phyloP scores from a whole-genome alignment of 1,139 yeast genomes.

The Pichiaceae sp. region DNA sequence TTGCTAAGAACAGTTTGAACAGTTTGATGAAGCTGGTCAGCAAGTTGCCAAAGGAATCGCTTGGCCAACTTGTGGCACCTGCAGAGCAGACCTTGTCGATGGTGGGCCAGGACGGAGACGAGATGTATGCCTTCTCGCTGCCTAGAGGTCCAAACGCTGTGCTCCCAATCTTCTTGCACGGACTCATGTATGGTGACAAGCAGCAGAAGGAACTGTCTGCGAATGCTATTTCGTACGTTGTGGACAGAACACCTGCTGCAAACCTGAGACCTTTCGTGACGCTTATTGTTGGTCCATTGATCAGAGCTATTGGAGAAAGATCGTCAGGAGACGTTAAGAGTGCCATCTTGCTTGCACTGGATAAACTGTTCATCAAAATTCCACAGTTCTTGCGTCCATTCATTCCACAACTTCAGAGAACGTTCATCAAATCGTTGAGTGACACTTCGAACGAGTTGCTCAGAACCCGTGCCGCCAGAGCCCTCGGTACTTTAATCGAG shows the following conservation, averaged over 20 bases:
- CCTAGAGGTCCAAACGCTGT: conserved; percentile 87
- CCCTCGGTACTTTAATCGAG: conserved; percentile 78
- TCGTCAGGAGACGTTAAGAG: conserved; percentile 86
- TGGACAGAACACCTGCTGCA: conserved; percentile 77
- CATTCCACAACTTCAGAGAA: conserved; percentile 94
- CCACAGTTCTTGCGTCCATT: conserved; percentile 93
- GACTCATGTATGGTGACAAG: conserved; percentile 85
- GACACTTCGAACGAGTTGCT: conserved; percentile 68
- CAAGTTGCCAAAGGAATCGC: conserved; percentile 63
- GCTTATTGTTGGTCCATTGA: conserved; percentile 91
- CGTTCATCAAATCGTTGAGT: conserved; percentile 84
- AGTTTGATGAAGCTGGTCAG: conserved; percentile 61
- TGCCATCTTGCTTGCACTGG: conserved; percentile 80
- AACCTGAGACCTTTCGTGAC: conserved; percentile 85
- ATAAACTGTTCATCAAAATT: conserved; percentile 67
- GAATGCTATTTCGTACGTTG: conserved; percentile 78
- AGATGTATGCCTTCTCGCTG: conserved; percentile 64
- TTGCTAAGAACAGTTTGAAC: conserved; percentile 63
- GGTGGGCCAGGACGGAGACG: conserved; percentile 58
- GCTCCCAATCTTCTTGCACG: conserved; percentile 88
- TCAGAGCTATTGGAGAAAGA: conserved; percentile 96
- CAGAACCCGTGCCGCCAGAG: conserved; percentile 82
- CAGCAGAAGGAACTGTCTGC: conserved; percentile 86
- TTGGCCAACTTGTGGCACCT: conserved; percentile 73
- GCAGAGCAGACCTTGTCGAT: conserved; percentile 64